A percentile compares a stretch with the other conserved stretches of the same genome.
Evolutionary conservation across 2,329 filamentous ascomycete species (phyloP).

Genomic region (Lasiodiplodia theobromae): DNA sequence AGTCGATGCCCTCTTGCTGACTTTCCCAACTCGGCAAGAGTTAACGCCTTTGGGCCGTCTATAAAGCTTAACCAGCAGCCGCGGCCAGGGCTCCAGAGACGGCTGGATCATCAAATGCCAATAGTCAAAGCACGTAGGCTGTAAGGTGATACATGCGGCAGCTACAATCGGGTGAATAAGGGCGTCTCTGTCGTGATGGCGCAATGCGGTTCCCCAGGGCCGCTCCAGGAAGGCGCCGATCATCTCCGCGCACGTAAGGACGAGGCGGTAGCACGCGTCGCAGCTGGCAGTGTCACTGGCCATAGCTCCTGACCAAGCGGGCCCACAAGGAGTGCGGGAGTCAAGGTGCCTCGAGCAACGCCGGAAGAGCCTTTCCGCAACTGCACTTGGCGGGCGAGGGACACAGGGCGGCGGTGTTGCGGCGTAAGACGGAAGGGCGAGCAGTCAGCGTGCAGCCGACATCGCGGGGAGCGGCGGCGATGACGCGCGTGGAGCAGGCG

Average conservation of each 20-base stretch:
- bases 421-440: slow-evolving; percentile 7
- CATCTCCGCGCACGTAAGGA: slow-evolving; percentile 16
- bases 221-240: slow-evolving; percentile 12
- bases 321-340: slow-evolving; percentile 8
- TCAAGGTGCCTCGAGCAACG: slow-evolving; percentile 14
- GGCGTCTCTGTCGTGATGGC: slow-evolving; percentile 1
- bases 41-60: neutral
- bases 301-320: slow-evolving; percentile 27
- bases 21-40: neutral
- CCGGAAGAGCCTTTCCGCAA: slow-evolving; percentile 28
- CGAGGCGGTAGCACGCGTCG: slow-evolving; percentile 15
- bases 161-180: slow-evolving; percentile 10
- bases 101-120: neutral
- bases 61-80: slow-evolving; percentile 5
- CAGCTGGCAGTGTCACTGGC: slow-evolving; percentile 25
- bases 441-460: slow-evolving; percentile 22
- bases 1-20: neutral
- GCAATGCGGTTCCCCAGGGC: slow-evolving; percentile 20
- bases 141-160: neutral
- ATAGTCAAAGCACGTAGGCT: neutral
- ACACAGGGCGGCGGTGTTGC: neutral
- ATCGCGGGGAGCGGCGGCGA: slow-evolving; percentile 7
- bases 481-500: neutral
- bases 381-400: slow-evolving; percentile 6
- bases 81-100: neutral